A percentile compares a stretch with the other conserved stretches of the same genome.
These are phyloP conservation scores for Lentinula guzmanii DNA, from an alignment of 768 basidiomycete genomes.

Conservation along the genomic window DNA sequence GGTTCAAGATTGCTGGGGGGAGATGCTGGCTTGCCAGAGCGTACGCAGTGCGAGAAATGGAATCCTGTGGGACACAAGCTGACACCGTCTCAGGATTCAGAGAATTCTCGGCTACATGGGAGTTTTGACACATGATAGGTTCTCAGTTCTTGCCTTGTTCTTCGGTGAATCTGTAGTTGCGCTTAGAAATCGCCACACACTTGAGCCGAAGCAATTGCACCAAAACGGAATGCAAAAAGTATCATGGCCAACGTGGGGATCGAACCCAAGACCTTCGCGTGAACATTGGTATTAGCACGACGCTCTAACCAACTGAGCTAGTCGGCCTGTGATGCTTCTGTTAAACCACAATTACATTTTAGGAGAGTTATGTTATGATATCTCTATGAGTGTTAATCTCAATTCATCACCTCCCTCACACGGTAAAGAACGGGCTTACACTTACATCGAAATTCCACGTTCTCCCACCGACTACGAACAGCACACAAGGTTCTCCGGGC, in stretches of 20 bases:
- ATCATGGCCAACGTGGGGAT: constrained; percentile 67
- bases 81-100: neutral
- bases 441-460: too few species aligned
- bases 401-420: too few species aligned
- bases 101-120: neutral
- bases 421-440: too few species aligned
- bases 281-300: constrained; percentile 60
- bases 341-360: too few species aligned
- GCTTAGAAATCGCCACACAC: too few species aligned
- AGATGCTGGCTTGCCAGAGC: neutral
- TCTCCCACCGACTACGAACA: too few species aligned
- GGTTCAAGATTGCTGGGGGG: neutral
- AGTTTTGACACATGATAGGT: neutral
- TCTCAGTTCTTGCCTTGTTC: too few species aligned
- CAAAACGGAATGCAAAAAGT: neutral
- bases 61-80: neutral
- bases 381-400: too few species aligned
- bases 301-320: constrained; percentile 95
- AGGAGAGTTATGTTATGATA: too few species aligned
- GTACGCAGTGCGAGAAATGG: neutral
- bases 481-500: too few species aligned
- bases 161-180: too few species aligned
- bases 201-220: too few species aligned
- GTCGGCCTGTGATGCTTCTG: constrained; percentile 44
- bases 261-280: constrained; percentile 79